Evolutionary conservation across 192 early-diverging fungal species (phyloP), one percentile per base, ranked within the genome.

Genomic region (Podila epicladia): DNA sequence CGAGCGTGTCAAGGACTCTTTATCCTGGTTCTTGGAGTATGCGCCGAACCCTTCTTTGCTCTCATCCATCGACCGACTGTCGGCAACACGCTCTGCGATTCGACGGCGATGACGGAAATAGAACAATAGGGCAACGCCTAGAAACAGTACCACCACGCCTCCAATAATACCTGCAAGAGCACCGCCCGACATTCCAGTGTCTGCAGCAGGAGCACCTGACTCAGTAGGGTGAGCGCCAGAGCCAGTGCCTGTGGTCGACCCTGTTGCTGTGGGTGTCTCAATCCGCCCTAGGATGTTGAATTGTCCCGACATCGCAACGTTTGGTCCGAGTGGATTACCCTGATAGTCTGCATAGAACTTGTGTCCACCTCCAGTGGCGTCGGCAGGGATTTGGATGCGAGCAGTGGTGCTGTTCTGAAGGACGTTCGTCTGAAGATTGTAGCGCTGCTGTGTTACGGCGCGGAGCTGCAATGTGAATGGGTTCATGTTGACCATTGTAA

Each of bases 281-380:
- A n/a, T n/a, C n/a, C n/a, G n/a, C 19, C 60, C 65, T 1, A 49
- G 12, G 58, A 72, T 68, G 9, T 2, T 59, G 45, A 72, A 67
- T 55, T 63, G 75, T 4, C 45, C 65, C 1, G 75, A 61, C 28
- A 37, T 65, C 2, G n/a, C 57, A 15, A 0, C 1, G 24, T 63
- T 72, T 28, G 59, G 59, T 19, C 26, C 17, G 50, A 29, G 9
- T 9, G 11, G 12, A 45, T 19, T 31, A 17, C 24, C 19, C 31
- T 8, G 3, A 26, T 79, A 79, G 8, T 31, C 12, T 11, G 60
- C 64, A n/a, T 79, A 79, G 59, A 79, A 79, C 20, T 70, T 79
- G 49, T 79, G 76, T 59, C 64, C n/a, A 37, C 77, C 77, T 48
- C 77, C 77, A 28, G 77, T 80, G 13, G 67, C 71, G 3, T 37